Conservation (phyloP, 1,139 yeast genomes). For the Zygotorulaspora mrakii region DNA sequence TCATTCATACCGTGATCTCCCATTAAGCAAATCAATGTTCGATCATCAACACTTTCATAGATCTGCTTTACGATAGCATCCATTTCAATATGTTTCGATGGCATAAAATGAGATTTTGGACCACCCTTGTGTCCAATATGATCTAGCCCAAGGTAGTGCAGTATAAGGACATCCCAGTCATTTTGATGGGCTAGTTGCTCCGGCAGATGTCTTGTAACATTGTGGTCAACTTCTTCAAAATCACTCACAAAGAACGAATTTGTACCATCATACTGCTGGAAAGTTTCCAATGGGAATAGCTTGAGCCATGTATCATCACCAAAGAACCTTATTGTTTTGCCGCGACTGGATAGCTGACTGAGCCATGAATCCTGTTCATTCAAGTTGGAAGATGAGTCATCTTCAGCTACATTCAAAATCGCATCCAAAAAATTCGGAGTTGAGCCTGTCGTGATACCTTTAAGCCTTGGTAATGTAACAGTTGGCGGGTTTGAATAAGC, state of each 20-base stretch:
- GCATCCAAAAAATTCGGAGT: constrained; percentile 82
- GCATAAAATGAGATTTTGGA: constrained; percentile 76
- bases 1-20: constrained; percentile 97
- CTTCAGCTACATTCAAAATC: constrained; percentile 88
- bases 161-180: constrained; percentile 78
- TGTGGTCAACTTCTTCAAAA: constrained; percentile 86
- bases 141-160: constrained; percentile 90
- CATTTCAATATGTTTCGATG: constrained; percentile 79
- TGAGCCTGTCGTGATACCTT: constrained; percentile 79
- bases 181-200: constrained; percentile 36
- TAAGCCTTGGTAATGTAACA: constrained; percentile 72
- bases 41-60: constrained; percentile 48
- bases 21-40: constrained; percentile 67
- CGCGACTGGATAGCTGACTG: constrained; percentile 51
- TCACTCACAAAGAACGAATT: constrained; percentile 92
- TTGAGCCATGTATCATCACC: constrained; percentile 99
- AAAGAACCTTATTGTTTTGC: constrained; percentile 66
- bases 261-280: constrained; percentile 75
- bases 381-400: constrained; percentile 73
- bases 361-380: constrained; percentile 85
- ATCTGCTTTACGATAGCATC: constrained; percentile 58
- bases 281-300: constrained; percentile 61
- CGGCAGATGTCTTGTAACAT: constrained; percentile 80
- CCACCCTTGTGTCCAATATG: constrained; percentile 99
- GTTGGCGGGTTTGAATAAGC: constrained; percentile 89